Conservation (phyloP, 176 grass and related monocot genomes). For the Areca catechu region DNA sequence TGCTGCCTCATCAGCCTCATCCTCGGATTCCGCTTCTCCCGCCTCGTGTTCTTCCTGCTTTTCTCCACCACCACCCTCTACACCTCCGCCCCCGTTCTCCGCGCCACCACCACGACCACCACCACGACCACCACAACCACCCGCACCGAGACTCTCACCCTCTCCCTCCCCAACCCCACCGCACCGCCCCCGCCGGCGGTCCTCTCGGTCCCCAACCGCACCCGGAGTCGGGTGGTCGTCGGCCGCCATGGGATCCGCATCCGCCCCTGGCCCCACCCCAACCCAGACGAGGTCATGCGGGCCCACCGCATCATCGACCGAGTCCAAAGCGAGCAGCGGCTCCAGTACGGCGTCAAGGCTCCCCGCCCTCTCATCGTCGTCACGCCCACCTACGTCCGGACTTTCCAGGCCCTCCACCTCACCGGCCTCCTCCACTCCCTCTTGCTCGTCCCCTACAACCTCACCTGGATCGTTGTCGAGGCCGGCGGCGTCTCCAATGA, state of each 20-base stretch:
- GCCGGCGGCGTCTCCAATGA: constrained; percentile 39
- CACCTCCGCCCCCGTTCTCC: constrained; percentile 18
- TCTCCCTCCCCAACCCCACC: constrained; percentile 27
- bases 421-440: constrained; percentile 56
- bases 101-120: constrained; percentile 10
- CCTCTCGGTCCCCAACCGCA: constrained; percentile 7
- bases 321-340: constrained; percentile 62
- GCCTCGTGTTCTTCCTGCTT: constrained; percentile 81
- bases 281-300: constrained; percentile 56
- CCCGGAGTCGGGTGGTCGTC: constrained; percentile 49
- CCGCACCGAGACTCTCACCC: constrained; percentile 1
- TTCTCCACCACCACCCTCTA: constrained; percentile 53
- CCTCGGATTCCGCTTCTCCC: constrained; percentile 88
- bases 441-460: constrained; percentile 32
- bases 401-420: constrained; percentile 40
- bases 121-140: constrained; percentile 14
- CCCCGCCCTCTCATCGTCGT: constrained; percentile 38
- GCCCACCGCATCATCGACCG: constrained; percentile 65
- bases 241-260: constrained; percentile 78
- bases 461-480: constrained; percentile 59
- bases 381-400: constrained; percentile 43
- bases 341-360: constrained; percentile 9
- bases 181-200: constrained; percentile 19
- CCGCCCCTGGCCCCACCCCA: constrained; percentile 57
- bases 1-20: constrained; percentile 78